Evolutionary conservation across 768 basidiomycete species (phyloP).

Genomic region (Amanita muscaria): DNA sequence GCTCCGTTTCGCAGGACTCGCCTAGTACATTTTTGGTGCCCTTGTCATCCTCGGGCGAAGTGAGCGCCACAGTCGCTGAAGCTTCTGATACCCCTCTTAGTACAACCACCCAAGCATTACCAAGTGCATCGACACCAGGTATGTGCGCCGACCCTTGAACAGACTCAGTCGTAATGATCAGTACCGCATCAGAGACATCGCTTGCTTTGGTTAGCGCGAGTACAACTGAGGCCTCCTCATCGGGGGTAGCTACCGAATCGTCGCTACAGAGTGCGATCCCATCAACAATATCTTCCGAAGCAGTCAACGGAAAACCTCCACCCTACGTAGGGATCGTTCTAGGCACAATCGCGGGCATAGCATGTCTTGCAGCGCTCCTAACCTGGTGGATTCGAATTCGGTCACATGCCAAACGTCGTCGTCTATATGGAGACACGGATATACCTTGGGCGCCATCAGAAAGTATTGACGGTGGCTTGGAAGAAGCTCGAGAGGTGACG

Average conservation of each 20-base stretch:
- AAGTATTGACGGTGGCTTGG: constrained; percentile 15
- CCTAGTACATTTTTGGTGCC: not conserved
- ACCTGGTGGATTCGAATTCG: constrained; percentile 41
- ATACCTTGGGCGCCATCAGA: constrained; percentile 27
- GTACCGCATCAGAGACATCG: not conserved
- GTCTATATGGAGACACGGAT: constrained; percentile 23
- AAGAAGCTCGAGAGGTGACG: constrained; percentile 17
- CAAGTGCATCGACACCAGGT: not conserved
- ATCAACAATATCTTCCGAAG: constrained; percentile 7
- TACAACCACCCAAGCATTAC: constrained; percentile 1
- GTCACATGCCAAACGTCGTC: constrained; percentile 24
- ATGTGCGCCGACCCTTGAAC: not conserved
- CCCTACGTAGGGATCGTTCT: constrained; percentile 45
- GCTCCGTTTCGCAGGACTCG: not conserved
- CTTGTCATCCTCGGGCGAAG: not conserved
- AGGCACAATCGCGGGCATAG: constrained; percentile 36
- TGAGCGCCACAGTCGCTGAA: constrained; percentile 3
- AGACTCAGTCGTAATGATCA: not conserved
- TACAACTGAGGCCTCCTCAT: not conserved
- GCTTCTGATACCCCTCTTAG: not conserved
- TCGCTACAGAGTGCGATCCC: constrained; percentile 3
- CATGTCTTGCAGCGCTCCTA: constrained; percentile 36
- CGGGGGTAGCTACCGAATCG: not conserved
- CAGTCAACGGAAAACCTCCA: constrained; percentile 23
- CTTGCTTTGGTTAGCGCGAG: not conserved